Evolutionary conservation across 352 stramenopile species (phyloP).

Genomic region (Aphanomyces stellatus): DNA sequence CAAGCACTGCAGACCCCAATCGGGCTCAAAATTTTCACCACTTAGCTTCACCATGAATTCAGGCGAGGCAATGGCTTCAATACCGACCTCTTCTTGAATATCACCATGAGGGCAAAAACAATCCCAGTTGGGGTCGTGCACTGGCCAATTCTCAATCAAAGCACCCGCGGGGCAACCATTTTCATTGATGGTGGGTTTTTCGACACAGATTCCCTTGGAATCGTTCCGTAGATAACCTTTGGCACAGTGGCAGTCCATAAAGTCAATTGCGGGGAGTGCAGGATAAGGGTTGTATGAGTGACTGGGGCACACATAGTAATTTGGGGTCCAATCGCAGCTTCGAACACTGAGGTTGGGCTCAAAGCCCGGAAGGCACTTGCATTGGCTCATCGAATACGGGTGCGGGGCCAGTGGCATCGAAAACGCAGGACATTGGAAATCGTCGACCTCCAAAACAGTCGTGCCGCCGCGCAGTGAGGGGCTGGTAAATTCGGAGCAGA

Average conservation of each 20-base stretch:
- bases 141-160: slow-evolving; percentile 58
- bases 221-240: slow-evolving; percentile 64
- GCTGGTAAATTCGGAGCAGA: slow-evolving; percentile 26
- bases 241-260: slow-evolving; percentile 62
- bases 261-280: slow-evolving; percentile 20
- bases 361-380: slow-evolving; percentile 61
- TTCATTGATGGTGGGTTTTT: slow-evolving; percentile 58
- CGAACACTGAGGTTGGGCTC: slow-evolving; percentile 12
- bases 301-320: slow-evolving; percentile 43
- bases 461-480: background rate
- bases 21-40: background rate
- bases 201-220: slow-evolving; percentile 34
- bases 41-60: background rate
- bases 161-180: slow-evolving; percentile 52
- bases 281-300: slow-evolving; percentile 42
- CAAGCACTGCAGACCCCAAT: background rate
- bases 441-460: background rate
- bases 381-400: slow-evolving; percentile 63
- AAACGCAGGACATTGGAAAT: slow-evolving; percentile 57
- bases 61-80: background rate
- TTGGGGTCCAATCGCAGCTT: slow-evolving; percentile 12
- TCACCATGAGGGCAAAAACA: slow-evolving; percentile 3
- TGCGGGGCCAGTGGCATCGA: slow-evolving; percentile 41
- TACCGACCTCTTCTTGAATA: background rate
- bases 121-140: slow-evolving; percentile 35